Base-by-base conservation (phyloP, 2,329 filamentous ascomycete species). In the Claviceps spartinae region DNA sequence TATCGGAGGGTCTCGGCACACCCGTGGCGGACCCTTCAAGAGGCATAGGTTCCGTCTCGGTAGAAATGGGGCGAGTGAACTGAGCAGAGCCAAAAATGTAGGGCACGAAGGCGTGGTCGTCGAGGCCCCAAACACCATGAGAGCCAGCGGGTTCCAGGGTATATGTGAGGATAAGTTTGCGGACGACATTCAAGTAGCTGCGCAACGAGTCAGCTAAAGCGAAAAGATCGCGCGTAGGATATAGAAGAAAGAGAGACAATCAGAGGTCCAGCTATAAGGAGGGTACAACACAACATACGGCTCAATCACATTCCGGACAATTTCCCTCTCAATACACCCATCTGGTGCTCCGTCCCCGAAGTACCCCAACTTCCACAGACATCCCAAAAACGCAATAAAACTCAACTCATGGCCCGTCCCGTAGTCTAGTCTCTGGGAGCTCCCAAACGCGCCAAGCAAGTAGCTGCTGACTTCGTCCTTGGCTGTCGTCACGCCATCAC, bases 121-220 rank as follows among this genome's bases (percentile, higher is more conserved):
- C 93, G n/a, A 98, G 76, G 20, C 93, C 93, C 93, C 93, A 98
- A 20, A 98, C 93, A 3, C 93, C 93, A 64, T 97, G 93, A 1
- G 91, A 95, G 2, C 93, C 93, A 5, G 93, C 93, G 4, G 93
- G 93, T 64, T 98, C 93, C 20, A 98, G 79, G 0, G 84, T 96
- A 65, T 97, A 98, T 2, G 83, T 91, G 49, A 88, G 73, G 60
- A 98, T 96, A 9, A 98, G 75, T 43, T 78, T 81, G 41, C 93
- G 83, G 46, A 95, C 75, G 2, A 97, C 82, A 36, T 74, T 72
- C n/a, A 95, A 72, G 62, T 95, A 95, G 42, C 85, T 88, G 61
- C 26, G 30, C 30, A 11, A 4, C 5, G 11, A 13, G 34, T 52
- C 20, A 43, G 9, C 37, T 36, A 20, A 8, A 7, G 30, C 3